A percentile compares a stretch with the other conserved stretches of the same genome.
These are phyloP conservation scores for Flaveria ramosissima DNA, from an alignment of 129 eudicot genomes.

Conservation along the genomic window DNA sequence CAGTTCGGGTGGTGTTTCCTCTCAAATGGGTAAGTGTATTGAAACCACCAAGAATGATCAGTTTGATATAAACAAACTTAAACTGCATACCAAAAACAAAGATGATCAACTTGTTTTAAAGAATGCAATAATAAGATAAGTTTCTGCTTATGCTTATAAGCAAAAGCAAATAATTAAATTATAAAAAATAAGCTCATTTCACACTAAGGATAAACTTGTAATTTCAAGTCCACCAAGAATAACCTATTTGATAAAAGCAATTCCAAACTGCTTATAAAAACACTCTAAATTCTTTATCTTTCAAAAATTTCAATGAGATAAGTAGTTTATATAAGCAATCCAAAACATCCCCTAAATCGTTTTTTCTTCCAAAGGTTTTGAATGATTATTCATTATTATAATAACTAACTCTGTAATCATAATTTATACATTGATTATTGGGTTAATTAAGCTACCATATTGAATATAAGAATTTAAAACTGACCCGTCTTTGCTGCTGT, in stretches of 20 bases:
- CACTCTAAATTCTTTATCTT: background rate
- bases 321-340: background rate
- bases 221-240: background rate
- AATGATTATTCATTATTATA: conserved; percentile 30
- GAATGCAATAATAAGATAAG: too few species aligned
- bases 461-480: conserved; percentile 21
- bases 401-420: conserved; percentile 22
- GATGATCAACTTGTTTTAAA: too few species aligned
- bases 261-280: background rate
- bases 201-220: background rate
- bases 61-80: too few species aligned
- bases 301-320: background rate
- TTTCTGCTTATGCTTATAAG: background rate
- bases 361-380: conserved; percentile 34
- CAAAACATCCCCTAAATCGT: background rate
- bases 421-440: conserved; percentile 33
- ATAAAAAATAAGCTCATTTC: background rate
- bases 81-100: too few species aligned
- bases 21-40: background rate
- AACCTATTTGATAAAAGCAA: background rate
- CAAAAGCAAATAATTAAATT: background rate
- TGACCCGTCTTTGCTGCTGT: conserved; percentile 22
- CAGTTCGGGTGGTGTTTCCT: background rate
- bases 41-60: too few species aligned
- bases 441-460: conserved; percentile 11